Evolutionary conservation across 345 rosid genomes (phyloP), one percentile per base, ranked within the genome.

Genomic region (Syzygium aromaticum): DNA sequence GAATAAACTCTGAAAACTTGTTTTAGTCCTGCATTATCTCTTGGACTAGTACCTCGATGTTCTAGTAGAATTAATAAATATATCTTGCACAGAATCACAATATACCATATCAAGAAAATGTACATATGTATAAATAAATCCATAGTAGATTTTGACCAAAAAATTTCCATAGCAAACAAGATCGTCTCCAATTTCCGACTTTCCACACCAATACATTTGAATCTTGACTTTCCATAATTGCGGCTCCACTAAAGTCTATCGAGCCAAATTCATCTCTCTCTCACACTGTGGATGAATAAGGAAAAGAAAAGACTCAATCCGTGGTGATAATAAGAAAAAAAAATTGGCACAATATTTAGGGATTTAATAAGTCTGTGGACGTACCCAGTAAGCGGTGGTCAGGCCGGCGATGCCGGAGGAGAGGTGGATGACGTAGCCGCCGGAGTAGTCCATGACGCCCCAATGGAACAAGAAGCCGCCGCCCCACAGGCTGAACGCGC

Each of bases 401-500:
- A 92, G 88, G 12, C 93, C 93, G 43, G 89, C 93, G 33, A 92
- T 89, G 11, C 93, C 93, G 30, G 92, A 92, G 28, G 93, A 92
- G 56, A 92, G 87, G 85, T 91, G 92, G 87, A 91, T 91, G 87
- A 91, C 91, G 67, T 88, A 91, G 85, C 91, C 92, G 8, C 92
- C 92, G n/a, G 91, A 89, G 86, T 91, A 91, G 86, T 91, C 92
- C 28, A 91, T 91, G 25, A 91, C 77, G 15, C 91, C 92, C 90
- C 87, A 64, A 43, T 89, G 89, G 86, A 77, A 84, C 57, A 91
- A 85, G 87, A 88, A 91, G 19, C 91, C 90, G 21, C 78, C 59
- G 14, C 90, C 84, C 93, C 93, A 92, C 51, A 92, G 54, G 61
- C 92, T 92, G 83, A 86, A 92, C 8, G 92, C 92, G 33, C 87